These are phyloP conservation scores for Trichocladium uniseriatum DNA, from an alignment of 495 filamentous ascomycete genomes.

Conservation along the genomic window DNA sequence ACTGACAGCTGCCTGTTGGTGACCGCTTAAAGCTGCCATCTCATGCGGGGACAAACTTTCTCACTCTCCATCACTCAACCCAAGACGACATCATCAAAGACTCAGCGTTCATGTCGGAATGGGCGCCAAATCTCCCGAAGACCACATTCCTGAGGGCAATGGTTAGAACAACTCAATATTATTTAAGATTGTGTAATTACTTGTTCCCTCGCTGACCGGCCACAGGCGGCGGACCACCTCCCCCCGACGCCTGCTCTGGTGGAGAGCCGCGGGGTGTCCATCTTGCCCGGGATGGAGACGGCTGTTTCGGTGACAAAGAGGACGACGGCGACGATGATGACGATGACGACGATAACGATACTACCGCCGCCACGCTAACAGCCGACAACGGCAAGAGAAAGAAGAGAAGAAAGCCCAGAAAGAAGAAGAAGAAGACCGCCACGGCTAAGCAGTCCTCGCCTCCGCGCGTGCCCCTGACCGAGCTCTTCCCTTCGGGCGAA, in stretches of 20 bases:
- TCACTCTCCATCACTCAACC: too few species aligned
- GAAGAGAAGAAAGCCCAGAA: slow-evolving; percentile 73
- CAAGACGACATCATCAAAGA: too few species aligned
- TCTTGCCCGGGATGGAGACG: neutral
- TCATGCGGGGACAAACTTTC: too few species aligned
- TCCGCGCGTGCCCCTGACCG: slow-evolving; percentile 63
- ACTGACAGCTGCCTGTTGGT: too few species aligned
- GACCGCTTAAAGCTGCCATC: too few species aligned
- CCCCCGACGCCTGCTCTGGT: neutral
- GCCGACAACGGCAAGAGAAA: slow-evolving; percentile 42
- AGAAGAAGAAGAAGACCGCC: slow-evolving; percentile 52
- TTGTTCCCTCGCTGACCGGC: neutral
- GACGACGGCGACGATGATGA: slow-evolving; percentile 52
- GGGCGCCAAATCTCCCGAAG: neutral
- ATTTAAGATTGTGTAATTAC: too few species aligned
- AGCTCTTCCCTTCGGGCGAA: slow-evolving; percentile 61
- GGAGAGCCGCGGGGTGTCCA: neutral
- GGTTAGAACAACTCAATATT: too few species aligned
- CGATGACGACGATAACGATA: slow-evolving; percentile 47
- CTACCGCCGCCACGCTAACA: slow-evolving; percentile 18
- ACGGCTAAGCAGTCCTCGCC: slow-evolving; percentile 61
- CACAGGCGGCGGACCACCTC: neutral
- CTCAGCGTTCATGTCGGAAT: slow-evolving; percentile 2
- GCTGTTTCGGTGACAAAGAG: neutral
- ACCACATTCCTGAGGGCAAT: neutral